Percentiles rank a stretch among this genome's conserved stretches.
These are phyloP conservation scores for Fragaria ananassa DNA, from an alignment of 306 rosid species.

Conservation along the genomic window DNA sequence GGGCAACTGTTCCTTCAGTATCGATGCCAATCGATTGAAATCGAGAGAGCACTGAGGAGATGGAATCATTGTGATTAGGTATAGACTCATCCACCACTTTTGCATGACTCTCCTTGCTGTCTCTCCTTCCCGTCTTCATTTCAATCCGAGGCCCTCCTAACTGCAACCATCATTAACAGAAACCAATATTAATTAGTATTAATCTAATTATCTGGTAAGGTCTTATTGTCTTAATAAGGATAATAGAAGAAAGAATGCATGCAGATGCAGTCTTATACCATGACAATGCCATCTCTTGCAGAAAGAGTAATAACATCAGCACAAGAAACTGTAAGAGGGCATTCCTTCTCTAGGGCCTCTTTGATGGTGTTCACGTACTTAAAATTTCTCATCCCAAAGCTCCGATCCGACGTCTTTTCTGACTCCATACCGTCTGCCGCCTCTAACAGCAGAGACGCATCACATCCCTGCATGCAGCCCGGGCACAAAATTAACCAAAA, in stretches of 20 bases:
- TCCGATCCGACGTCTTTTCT: slow-evolving; percentile 55
- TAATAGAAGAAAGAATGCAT: background rate
- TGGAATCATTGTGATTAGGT: slow-evolving; percentile 75
- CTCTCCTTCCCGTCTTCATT: slow-evolving; percentile 79
- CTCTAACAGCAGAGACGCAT: slow-evolving; percentile 67
- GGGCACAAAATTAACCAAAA: background rate
- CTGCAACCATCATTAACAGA: slow-evolving; percentile 25
- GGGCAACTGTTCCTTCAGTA: slow-evolving; percentile 65
- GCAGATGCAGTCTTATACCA: slow-evolving; percentile 39
- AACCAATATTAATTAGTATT: background rate
- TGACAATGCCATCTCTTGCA: slow-evolving; percentile 65
- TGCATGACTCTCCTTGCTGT: slow-evolving; percentile 55
- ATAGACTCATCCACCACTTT: slow-evolving; percentile 40
- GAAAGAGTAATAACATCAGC: slow-evolving; percentile 88
- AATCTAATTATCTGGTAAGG: background rate
- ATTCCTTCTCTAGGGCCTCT: slow-evolving; percentile 58
- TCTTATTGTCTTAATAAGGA: too few relatives aligned
- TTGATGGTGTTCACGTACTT: slow-evolving; percentile 67
- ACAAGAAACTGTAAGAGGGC: slow-evolving; percentile 74
- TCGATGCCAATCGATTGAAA: slow-evolving; percentile 70
- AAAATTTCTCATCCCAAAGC: slow-evolving; percentile 86
- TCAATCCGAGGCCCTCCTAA: slow-evolving; percentile 73
- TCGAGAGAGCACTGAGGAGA: slow-evolving; percentile 58
- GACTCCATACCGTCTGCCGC: slow-evolving; percentile 42
- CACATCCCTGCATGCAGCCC: slow-evolving; percentile 54